A percentile compares a stretch with the other conserved stretches of the same genome.
These are phyloP conservation scores for Claviceps monticola DNA, from an alignment of 2,329 filamentous ascomycete species.

Conservation along the genomic window DNA sequence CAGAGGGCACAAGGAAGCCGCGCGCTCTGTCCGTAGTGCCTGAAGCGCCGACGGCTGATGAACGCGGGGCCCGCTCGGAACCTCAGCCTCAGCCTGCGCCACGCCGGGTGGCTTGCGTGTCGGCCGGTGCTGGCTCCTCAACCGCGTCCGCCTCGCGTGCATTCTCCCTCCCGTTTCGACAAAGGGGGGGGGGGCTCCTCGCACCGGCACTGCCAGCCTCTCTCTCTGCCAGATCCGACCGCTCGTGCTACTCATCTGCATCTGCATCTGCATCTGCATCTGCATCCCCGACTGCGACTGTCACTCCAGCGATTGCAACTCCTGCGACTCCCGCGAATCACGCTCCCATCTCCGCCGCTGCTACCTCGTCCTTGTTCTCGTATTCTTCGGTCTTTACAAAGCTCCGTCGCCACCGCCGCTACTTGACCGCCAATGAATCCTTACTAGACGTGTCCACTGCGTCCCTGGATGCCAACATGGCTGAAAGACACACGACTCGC, in stretches of 20 bases:
- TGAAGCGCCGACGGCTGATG: background rate
- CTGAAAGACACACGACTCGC: slow-evolving; percentile 12
- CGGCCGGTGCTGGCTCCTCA: background rate
- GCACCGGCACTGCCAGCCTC: background rate
- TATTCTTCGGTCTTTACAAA: slow-evolving; percentile 1
- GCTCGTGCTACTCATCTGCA: background rate
- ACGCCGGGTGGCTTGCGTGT: background rate
- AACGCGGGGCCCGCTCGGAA: background rate
- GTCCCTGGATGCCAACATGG: slow-evolving; percentile 12
- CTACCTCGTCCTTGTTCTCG: background rate
- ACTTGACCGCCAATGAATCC: slow-evolving; percentile 12
- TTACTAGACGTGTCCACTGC: slow-evolving; percentile 12
- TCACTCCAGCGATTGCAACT: background rate
- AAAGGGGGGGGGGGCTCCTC: background rate
- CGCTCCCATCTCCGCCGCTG: background rate
- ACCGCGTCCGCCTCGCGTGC: background rate
- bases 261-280: background rate
- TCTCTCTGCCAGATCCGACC: background rate
- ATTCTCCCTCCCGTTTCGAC: background rate
- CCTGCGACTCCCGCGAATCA: background rate
- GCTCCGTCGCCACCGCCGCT: background rate
- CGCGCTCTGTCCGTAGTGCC: slow-evolving; percentile 1
- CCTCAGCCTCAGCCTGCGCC: background rate
- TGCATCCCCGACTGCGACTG: background rate
- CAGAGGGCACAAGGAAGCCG: background rate